Conservation (phyloP, 345 rosid species). For the Rhizophora apiculata region DNA sequence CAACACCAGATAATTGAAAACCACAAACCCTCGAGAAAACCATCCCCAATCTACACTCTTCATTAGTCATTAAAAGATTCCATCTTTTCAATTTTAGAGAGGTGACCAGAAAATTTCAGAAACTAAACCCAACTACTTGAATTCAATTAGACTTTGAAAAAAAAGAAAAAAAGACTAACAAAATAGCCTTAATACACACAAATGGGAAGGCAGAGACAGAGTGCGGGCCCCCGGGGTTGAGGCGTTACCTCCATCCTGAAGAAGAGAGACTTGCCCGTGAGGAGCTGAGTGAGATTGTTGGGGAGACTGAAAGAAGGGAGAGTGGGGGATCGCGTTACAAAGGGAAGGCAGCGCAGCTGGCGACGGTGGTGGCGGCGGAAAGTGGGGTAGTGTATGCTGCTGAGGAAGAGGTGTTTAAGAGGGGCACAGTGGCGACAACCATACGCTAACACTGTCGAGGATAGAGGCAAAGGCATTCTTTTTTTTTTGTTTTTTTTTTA, state of each 20-base stretch:
- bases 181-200: too few relatives aligned
- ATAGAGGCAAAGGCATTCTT: slow-evolving; percentile 9
- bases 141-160: too few relatives aligned
- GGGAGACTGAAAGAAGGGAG: slow-evolving; percentile 27
- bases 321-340: slow-evolving; percentile 14
- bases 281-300: slow-evolving; percentile 13
- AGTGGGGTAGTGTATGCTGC: slow-evolving; percentile 10
- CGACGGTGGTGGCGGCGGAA: slow-evolving; percentile 7
- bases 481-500: not conserved
- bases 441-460: slow-evolving; percentile 33
- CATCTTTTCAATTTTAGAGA: too few relatives aligned
- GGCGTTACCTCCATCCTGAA: slow-evolving; percentile 69
- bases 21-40: too few relatives aligned
- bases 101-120: too few relatives aligned
- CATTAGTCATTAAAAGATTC: too few relatives aligned
- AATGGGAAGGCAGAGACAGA: not conserved
- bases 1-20: too few relatives aligned
- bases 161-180: too few relatives aligned
- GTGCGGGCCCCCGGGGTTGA: not conserved
- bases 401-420: slow-evolving; percentile 14
- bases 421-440: slow-evolving; percentile 39
- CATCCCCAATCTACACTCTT: too few relatives aligned
- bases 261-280: slow-evolving; percentile 43
- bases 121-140: too few relatives aligned
- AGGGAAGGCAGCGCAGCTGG: not conserved